Base-by-base conservation (phyloP, 2,329 filamentous ascomycete genomes). In the Lecanoromycetidae sp. region DNA sequence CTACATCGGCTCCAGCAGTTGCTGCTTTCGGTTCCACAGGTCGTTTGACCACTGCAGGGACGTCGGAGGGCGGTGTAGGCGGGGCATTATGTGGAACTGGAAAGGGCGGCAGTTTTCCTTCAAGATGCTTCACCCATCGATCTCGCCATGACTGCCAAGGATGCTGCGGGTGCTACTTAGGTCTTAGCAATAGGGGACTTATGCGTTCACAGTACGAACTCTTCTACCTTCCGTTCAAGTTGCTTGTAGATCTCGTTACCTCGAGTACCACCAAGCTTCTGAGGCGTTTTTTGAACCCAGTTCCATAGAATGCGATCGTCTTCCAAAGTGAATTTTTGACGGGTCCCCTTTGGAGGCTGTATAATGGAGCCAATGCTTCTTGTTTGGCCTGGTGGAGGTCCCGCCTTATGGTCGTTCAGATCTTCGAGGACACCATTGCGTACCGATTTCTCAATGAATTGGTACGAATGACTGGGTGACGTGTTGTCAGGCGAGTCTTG, bases 361-460 rank as follows among this genome's bases (percentile, higher is more conserved):
- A 60, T 54, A 5, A 56, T 60, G 37, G 67, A 69, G 10, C 68
- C 68, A 32, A 67, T 61, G 15, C 66, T 66, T 40, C 76, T 68
- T 19, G 66, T 60, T 13, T 59, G 59, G n/a, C 64, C 66, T 33
- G 54, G 50, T 5, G 62, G 60, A 9, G 70, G 66, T 6, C 72
- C 72, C 37, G 69, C 69, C 12, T 57, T 60, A 55, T 77, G 66
- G 12, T 64, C 53, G 44, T 71, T 65, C 1, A 71, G 62, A 49
- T 74, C 63, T 44, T 71, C 67, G 5, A 79, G 55, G 30, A 58
- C 57, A 7, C 71, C 70, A 12, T 69, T 61, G 15, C 62, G 58
- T 44, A 80, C 61, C 0, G 75, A 79, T 32, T 64, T 57, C 34
- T 78, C 72, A 39, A 82, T 67, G 57, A 72, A 80, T 48, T 63